These are phyloP conservation scores for Teratosphaeriaceae sp. DNA, from an alignment of 2,329 filamentous ascomycete species.

Conservation along the genomic window DNA sequence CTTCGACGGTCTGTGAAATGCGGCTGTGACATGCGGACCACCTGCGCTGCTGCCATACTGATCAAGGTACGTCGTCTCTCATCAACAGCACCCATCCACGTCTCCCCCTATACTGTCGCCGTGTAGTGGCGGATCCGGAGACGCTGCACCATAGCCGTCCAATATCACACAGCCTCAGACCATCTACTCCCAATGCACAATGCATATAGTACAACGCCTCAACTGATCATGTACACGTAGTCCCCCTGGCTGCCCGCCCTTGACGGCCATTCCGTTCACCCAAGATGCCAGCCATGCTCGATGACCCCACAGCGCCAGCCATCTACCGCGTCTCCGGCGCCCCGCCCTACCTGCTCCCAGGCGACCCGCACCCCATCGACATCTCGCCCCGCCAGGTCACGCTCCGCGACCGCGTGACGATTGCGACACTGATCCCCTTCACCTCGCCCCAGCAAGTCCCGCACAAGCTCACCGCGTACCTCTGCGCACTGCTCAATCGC, in stretches of 20 bases:
- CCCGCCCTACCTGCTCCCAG: conserved; percentile 56
- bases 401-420: conserved; percentile 74
- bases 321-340: conserved; percentile 64
- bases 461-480: conserved; percentile 63
- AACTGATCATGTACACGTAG: not conserved
- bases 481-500: conserved; percentile 77
- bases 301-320: conserved; percentile 65
- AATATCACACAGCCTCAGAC: too few relatives aligned
- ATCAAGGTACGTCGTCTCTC: too few relatives aligned
- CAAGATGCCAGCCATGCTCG: conserved; percentile 68
- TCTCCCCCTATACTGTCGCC: too few relatives aligned
- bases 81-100: too few relatives aligned
- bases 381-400: conserved; percentile 72
- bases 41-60: too few relatives aligned
- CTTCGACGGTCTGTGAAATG: too few relatives aligned
- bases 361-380: conserved; percentile 58
- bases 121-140: too few relatives aligned
- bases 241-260: not conserved
- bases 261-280: conserved; percentile 25
- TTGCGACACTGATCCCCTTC: conserved; percentile 78
- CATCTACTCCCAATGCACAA: not conserved
- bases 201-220: not conserved
- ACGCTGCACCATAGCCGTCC: too few relatives aligned
- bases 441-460: conserved; percentile 72
- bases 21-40: too few relatives aligned